Evolutionary conservation across 2,329 filamentous ascomycete species (phyloP), one percentile per base, ranked within the genome.

Genomic region (Colletotrichum sp.): DNA sequence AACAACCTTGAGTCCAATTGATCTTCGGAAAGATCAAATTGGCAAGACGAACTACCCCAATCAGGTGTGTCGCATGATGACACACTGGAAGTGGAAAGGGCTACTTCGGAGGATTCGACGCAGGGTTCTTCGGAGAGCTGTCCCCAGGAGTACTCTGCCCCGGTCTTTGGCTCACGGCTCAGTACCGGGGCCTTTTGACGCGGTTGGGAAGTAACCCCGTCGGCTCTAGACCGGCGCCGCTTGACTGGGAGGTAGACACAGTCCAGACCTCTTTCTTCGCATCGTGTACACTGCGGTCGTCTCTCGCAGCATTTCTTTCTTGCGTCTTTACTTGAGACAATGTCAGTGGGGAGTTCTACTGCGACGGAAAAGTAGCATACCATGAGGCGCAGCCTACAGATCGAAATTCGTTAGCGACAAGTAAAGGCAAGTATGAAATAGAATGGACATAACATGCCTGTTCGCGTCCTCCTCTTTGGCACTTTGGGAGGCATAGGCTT

Each of bases 301-400:
- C 81, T 83, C 81, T 91, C 89, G 79, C 91, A 88, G 78, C 89
- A 91, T 82, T 91, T 91, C 80, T 91, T 91, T 81, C 90, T 91
- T 89, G 90, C 75, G 78, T 36, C 16, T 39, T 48, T 30, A 72
- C 68, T 60, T 75, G 57, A 28, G 26, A 36, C 22, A 32, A 59
- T 64, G 26, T 55, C 48, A 69, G 32, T 28, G 28, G 28, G 8
- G 6, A 7, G 4, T 30, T 30, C 10, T 9, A n/a, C 7, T 6
- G 55, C 22, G 4, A 13, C 26, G 26, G 15, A 28, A 24, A 22
- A 6, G 55, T 28, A 1, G 26, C 55, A 16, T 24, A 59, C 55
- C 55, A 59, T 10, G 55, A 24, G 8, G 55, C 24, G 12, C 55
- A 59, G 16, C 55, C 55, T 59, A 22, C n/a, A 6, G 4, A 26